Percentiles rank a stretch among this genome's conserved stretches.
phyloP scores from a whole-genome alignment of 1,284 basidiomycete genomes.

The Apiotrichum gamsii region DNA sequence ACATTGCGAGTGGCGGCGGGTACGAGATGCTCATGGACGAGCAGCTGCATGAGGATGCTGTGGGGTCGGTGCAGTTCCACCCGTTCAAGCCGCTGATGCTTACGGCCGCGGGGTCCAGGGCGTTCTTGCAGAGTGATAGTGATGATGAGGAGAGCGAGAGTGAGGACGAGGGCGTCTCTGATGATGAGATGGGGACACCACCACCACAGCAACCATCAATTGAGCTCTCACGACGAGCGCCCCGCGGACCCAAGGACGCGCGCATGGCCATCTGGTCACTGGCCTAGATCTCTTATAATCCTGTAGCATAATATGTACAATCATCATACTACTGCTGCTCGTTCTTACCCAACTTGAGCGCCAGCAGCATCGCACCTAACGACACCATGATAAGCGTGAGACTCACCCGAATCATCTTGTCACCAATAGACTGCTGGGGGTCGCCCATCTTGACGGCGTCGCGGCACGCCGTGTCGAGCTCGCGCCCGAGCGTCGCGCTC shows the following conservation, averaged over 20 bases:
- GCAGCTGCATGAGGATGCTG: constrained; percentile 20
- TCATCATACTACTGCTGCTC: background rate
- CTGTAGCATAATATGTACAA: constrained; percentile 5
- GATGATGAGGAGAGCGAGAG: too few species aligned
- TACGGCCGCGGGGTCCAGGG: constrained; percentile 30
- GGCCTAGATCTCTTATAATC: background rate
- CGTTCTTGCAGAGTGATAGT: background rate
- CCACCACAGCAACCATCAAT: too few species aligned
- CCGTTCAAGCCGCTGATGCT: constrained; percentile 36
- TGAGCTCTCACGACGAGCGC: background rate
- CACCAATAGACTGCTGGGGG: constrained; percentile 30
- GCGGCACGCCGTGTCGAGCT: constrained; percentile 59
- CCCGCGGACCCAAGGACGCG: background rate
- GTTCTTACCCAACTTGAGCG: background rate
- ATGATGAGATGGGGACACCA: too few species aligned
- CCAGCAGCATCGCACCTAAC: constrained; percentile 1
- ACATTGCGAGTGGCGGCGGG: constrained; percentile 18
- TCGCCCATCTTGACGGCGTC: constrained; percentile 47
- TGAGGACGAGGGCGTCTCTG: too few species aligned
- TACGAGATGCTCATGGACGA: constrained; percentile 13
- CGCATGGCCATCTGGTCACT: constrained; percentile 8
- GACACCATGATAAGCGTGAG: constrained; percentile 9
- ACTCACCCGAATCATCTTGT: constrained; percentile 27
- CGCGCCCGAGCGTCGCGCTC: constrained; percentile 60
- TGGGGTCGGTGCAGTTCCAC: constrained; percentile 41